A percentile compares a stretch with the other conserved stretches of the same genome.
These are phyloP conservation scores for Trichoderma endophyticum DNA, from an alignment of 2,329 filamentous ascomycete genomes.

Conservation along the genomic window DNA sequence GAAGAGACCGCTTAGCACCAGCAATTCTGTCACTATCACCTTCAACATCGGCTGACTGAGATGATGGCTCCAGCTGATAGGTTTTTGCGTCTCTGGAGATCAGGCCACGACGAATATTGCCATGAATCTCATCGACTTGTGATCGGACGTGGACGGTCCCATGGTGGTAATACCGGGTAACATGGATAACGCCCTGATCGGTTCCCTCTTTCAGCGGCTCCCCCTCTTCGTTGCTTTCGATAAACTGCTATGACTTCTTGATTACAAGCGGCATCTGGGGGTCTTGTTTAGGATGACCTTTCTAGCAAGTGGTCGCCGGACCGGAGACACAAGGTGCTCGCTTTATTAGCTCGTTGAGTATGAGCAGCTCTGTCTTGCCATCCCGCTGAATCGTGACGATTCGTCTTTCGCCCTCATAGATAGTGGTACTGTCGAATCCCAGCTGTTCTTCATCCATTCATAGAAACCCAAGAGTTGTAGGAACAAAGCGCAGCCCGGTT, in stretches of 20 bases:
- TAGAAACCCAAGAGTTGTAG: neutral
- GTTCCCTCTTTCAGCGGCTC: conserved; percentile 37
- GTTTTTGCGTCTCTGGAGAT: neutral
- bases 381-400: neutral
- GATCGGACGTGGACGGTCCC: conserved; percentile 37
- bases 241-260: conserved; percentile 45
- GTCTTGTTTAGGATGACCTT: conserved; percentile 37
- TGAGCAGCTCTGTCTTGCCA: neutral
- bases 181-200: conserved; percentile 35
- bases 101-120: neutral
- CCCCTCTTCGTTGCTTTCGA: conserved; percentile 36
- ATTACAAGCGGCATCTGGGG: conserved; percentile 35
- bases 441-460: neutral
- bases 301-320: conserved; percentile 44
- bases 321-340: conserved; percentile 33
- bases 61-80: neutral
- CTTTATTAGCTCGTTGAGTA: neutral
- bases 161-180: conserved; percentile 43
- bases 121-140: neutral
- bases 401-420: too few species aligned
- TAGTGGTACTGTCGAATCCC: neutral
- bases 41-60: neutral
- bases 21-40: neutral
- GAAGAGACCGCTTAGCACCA: neutral
- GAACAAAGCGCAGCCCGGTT: neutral